Conservation (phyloP, 495 filamentous ascomycete species). For the Letharia lupina region DNA sequence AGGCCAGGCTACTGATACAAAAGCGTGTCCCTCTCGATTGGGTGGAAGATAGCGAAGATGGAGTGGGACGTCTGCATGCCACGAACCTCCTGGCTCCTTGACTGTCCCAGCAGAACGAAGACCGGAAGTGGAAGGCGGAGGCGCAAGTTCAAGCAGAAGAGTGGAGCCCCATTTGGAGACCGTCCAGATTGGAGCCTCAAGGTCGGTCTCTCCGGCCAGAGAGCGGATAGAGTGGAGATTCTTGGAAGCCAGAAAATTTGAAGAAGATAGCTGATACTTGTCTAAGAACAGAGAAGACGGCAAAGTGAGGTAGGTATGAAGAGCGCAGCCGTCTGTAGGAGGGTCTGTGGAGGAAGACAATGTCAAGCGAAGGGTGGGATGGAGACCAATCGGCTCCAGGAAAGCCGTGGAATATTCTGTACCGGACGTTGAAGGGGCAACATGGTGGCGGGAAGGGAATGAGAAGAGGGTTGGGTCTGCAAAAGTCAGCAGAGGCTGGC, state of each 20-base stretch:
- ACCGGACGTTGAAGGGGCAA: constrained; percentile 37
- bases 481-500: constrained; percentile 11
- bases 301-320: constrained; percentile 79
- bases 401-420: constrained; percentile 46
- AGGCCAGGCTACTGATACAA: constrained; percentile 58
- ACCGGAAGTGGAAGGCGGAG: constrained; percentile 29
- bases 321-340: constrained; percentile 47
- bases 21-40: constrained; percentile 21
- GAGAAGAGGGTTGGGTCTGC: constrained; percentile 71
- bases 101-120: constrained; percentile 8
- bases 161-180: constrained; percentile 70
- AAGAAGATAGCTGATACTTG: constrained; percentile 65
- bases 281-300: constrained; percentile 80
- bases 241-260: constrained; percentile 64
- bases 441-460: constrained; percentile 81
- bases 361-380: constrained; percentile 67
- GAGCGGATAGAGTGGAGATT: constrained; percentile 60
- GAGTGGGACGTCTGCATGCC: constrained; percentile 72
- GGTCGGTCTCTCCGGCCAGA: constrained; percentile 73
- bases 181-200: constrained; percentile 85
- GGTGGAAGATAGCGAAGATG: constrained; percentile 80
- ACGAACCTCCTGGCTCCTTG: constrained; percentile 32
- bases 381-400: constrained; percentile 66
- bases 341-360: constrained; percentile 32
- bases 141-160: constrained; percentile 66